phyloP scores from a whole-genome alignment of 164 flowering plant species.

The Santalum album region DNA sequence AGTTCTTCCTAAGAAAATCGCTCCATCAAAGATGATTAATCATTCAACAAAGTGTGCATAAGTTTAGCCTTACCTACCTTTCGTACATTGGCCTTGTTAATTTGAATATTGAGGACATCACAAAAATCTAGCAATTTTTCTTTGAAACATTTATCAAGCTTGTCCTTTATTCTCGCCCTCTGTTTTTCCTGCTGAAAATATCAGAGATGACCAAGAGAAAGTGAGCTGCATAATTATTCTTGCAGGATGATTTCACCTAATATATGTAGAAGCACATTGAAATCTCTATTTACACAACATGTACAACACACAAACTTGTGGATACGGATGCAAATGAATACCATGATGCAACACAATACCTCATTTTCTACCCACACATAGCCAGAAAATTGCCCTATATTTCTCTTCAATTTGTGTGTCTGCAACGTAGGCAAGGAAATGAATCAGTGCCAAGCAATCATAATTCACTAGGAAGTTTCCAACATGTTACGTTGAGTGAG shows the following conservation, averaged over 20 bases:
- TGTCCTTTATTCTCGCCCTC: constrained; percentile 54
- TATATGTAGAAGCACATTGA: too few relatives aligned
- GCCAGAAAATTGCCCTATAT: constrained; percentile 75
- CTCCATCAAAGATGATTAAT: background rate
- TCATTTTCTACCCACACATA: constrained; percentile 76
- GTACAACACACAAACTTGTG: background rate
- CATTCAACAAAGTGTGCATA: background rate
- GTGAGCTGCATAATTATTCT: background rate
- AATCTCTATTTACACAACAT: too few relatives aligned
- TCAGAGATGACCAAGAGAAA: background rate
- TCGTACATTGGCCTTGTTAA: constrained; percentile 31
- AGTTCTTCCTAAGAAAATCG: constrained; percentile 62
- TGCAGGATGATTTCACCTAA: background rate
- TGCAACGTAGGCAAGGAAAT: constrained; percentile 18
- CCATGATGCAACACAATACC: constrained; percentile 32
- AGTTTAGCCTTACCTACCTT: constrained; percentile 36
- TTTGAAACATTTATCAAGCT: constrained; percentile 70
- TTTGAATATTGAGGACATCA: constrained; percentile 65
- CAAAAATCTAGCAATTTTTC: constrained; percentile 74
- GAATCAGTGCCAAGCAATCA: background rate
- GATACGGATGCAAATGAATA: background rate
- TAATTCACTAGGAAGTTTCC: background rate
- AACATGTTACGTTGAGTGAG: too few relatives aligned
- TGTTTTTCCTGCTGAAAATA: constrained; percentile 61
- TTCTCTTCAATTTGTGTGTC: constrained; percentile 56